Percentiles rank a stretch among this genome's conserved stretches.
Evolutionary conservation across 768 basidiomycete species (phyloP).

Genomic region (Xerocomellus chrysenteron): DNA sequence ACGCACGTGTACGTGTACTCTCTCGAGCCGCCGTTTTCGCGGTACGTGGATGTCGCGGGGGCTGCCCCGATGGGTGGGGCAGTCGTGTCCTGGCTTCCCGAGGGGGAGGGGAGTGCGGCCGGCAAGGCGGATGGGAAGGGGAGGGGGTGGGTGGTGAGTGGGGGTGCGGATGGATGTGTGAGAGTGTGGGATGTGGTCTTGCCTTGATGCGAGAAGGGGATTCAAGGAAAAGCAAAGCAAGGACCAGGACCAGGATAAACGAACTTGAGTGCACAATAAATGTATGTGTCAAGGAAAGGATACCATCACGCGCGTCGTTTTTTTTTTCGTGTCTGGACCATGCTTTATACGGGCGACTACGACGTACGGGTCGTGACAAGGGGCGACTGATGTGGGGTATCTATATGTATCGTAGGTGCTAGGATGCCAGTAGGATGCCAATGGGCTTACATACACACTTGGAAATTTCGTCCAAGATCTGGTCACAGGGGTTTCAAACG

Average conservation of each 20-base stretch:
- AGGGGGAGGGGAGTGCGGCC: neutral
- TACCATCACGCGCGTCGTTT: too few species aligned
- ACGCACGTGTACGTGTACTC: conserved; percentile 91
- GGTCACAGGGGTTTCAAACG: too few species aligned
- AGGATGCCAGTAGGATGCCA: too few species aligned
- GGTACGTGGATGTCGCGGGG: conserved; percentile 81
- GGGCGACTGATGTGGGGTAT: too few species aligned
- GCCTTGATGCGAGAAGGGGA: conserved; percentile 16
- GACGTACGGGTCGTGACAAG: too few species aligned
- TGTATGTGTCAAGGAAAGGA: neutral
- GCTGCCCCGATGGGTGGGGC: conserved; percentile 85
- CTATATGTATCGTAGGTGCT: too few species aligned
- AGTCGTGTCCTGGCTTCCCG: conserved; percentile 68
- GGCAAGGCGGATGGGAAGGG: conserved; percentile 27
- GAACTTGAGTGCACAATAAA: neutral
- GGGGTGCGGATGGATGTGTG: conserved; percentile 82
- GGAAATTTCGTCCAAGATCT: too few species aligned
- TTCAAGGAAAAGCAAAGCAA: neutral
- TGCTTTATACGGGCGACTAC: too few species aligned
- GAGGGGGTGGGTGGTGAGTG: conserved; percentile 58
- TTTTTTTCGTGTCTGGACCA: too few species aligned
- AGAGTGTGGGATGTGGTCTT: conserved; percentile 61
- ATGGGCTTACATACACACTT: too few species aligned
- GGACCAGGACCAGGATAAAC: neutral
- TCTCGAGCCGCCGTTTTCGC: conserved; percentile 58